phyloP scores from a whole-genome alignment of 768 basidiomycete genomes.

The Xerocomellus dryophilus region DNA sequence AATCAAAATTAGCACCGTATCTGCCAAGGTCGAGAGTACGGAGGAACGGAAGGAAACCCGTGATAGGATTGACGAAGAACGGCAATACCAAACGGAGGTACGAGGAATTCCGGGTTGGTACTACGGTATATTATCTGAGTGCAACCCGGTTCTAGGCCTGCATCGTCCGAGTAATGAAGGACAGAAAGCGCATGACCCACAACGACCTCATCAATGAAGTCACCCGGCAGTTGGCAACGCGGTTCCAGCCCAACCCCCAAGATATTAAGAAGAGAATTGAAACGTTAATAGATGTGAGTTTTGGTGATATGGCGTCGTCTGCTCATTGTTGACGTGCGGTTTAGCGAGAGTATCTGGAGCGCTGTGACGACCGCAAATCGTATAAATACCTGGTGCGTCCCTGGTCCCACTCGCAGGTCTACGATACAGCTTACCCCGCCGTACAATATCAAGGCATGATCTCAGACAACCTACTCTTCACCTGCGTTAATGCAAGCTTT shows the following conservation, averaged over 20 bases:
- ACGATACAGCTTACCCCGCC: conserved; percentile 3
- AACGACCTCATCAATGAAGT: conserved; percentile 90
- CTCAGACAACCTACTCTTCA: neutral
- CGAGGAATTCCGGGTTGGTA: conserved; percentile 14
- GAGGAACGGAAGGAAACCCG: conserved; percentile 90
- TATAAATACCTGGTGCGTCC: conserved; percentile 70
- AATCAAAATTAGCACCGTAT: conserved; percentile 90
- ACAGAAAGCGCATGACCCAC: conserved; percentile 84
- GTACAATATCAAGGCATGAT: conserved; percentile 23
- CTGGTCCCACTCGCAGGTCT: neutral
- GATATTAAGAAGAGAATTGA: conserved; percentile 94
- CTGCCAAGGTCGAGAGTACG: conserved; percentile 79
- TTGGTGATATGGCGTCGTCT: neutral
- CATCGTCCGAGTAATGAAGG: conserved; percentile 97
- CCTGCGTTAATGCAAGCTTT: neutral
- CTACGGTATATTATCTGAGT: conserved; percentile 1
- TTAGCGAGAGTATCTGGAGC: conserved; percentile 91
- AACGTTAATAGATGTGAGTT: conserved; percentile 81
- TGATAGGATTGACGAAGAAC: conserved; percentile 87
- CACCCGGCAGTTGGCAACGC: conserved; percentile 74
- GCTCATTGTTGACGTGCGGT: neutral
- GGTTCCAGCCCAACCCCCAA: conserved; percentile 84
- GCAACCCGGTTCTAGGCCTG: conserved; percentile 66
- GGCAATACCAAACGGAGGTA: conserved; percentile 87
- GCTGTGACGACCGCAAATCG: conserved; percentile 82